Conservation (phyloP, 2,329 filamentous ascomycete genomes). For the Botrytis fabae region DNA sequence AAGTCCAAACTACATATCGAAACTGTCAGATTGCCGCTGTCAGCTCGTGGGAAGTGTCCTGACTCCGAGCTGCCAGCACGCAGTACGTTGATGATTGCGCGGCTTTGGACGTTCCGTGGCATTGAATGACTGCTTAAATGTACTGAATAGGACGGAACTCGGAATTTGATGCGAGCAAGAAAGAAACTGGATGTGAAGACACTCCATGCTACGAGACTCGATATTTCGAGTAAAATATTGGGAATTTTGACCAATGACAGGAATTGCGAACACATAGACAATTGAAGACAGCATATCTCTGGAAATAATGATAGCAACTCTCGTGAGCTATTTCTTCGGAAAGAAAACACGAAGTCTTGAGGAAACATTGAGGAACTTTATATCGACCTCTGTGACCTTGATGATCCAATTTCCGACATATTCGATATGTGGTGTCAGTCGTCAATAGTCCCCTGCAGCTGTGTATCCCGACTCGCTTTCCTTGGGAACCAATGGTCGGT, state of each 20-base stretch:
- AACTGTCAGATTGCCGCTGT: background rate
- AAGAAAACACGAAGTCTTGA: background rate
- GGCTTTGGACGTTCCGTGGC: background rate
- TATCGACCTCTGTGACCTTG: background rate
- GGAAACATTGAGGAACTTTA: slow-evolving; percentile 2
- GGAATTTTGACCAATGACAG: background rate
- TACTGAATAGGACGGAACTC: background rate
- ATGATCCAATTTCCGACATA: background rate
- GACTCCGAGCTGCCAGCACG: background rate
- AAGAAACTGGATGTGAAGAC: background rate
- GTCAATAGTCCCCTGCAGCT: background rate
- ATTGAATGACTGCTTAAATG: background rate
- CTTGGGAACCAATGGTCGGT: background rate
- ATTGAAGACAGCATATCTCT: background rate
- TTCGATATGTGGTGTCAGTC: background rate
- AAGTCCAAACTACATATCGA: background rate
- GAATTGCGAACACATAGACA: background rate
- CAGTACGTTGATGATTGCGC: background rate
- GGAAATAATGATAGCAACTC: background rate
- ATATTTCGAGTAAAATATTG: background rate
- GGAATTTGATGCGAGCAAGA: background rate
- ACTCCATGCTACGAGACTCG: too few species aligned
- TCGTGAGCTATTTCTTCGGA: background rate
- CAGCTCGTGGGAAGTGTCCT: background rate
- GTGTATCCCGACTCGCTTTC: background rate